Evolutionary conservation across 495 filamentous ascomycete species (phyloP).

Genomic region (Parachaetomium inaequale): DNA sequence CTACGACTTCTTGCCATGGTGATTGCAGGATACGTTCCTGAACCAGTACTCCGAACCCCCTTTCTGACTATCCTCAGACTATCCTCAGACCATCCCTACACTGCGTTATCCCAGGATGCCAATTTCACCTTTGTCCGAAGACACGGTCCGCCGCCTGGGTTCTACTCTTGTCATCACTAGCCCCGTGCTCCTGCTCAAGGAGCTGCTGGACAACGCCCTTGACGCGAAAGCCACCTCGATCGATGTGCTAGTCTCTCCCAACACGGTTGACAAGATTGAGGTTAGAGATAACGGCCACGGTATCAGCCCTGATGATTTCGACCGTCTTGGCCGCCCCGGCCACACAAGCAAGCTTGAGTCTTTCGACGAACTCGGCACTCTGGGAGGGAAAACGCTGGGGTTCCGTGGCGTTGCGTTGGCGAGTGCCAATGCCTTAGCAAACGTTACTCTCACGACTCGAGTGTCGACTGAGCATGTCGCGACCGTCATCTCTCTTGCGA

Average conservation of each 20-base stretch:
- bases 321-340: constrained; percentile 61
- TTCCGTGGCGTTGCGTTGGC: constrained; percentile 89
- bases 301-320: constrained; percentile 67
- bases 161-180: constrained; percentile 71
- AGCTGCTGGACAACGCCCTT: constrained; percentile 87
- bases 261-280: constrained; percentile 78
- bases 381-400: constrained; percentile 69
- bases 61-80: too few relatives aligned
- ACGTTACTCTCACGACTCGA: constrained; percentile 66
- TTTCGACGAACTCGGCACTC: constrained; percentile 62
- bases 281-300: constrained; percentile 89
- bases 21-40: neutral
- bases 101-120: constrained; percentile 24
- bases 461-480: constrained; percentile 68
- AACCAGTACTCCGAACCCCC: too few relatives aligned
- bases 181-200: constrained; percentile 74
- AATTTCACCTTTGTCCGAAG: constrained; percentile 56
- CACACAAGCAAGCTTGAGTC: constrained; percentile 83
- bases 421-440: constrained; percentile 66
- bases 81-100: too few relatives aligned
- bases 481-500: constrained; percentile 33
- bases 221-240: constrained; percentile 76
- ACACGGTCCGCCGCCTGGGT: constrained; percentile 63
- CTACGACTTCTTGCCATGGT: neutral
- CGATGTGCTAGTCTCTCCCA: constrained; percentile 66